These are phyloP conservation scores for Pythium aristosporum DNA, from an alignment of 352 stramenopile genomes.

Conservation along the genomic window DNA sequence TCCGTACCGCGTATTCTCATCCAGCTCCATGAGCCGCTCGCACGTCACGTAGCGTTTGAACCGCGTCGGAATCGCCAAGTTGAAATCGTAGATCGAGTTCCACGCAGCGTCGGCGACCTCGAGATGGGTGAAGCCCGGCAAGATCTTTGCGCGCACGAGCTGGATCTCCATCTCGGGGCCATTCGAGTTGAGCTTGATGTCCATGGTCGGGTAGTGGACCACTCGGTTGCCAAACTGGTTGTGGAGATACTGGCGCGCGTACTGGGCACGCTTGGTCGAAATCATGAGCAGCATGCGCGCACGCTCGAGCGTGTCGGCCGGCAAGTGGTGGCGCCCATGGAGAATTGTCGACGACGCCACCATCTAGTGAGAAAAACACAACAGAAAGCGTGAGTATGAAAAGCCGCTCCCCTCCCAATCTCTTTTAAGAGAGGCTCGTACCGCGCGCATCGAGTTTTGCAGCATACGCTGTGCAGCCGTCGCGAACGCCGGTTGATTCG, in stretches of 20 bases:
- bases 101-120: constrained; percentile 67
- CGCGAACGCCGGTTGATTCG: constrained; percentile 27
- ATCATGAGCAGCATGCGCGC: constrained; percentile 50
- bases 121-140: constrained; percentile 55
- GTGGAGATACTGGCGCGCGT: constrained; percentile 51
- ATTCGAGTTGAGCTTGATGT: constrained; percentile 82
- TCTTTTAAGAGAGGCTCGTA: neutral
- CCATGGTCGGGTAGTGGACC: constrained; percentile 58
- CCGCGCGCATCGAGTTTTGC: constrained; percentile 23
- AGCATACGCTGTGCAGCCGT: constrained; percentile 23
- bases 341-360: constrained; percentile 38
- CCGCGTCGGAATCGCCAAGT: constrained; percentile 63
- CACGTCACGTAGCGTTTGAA: constrained; percentile 67
- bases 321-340: constrained; percentile 66
- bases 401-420: too few relatives aligned
- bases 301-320: constrained; percentile 60
- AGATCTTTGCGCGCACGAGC: constrained; percentile 58
- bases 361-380: constrained; percentile 23
- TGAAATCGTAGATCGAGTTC: constrained; percentile 79
- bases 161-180: constrained; percentile 82
- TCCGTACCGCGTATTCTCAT: constrained; percentile 76
- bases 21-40: constrained; percentile 75
- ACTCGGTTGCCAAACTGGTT: constrained; percentile 45
- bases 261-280: constrained; percentile 49
- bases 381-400: neutral